Conservation (phyloP, 345 rosid species). For the Arabidopsis arenosa region DNA sequence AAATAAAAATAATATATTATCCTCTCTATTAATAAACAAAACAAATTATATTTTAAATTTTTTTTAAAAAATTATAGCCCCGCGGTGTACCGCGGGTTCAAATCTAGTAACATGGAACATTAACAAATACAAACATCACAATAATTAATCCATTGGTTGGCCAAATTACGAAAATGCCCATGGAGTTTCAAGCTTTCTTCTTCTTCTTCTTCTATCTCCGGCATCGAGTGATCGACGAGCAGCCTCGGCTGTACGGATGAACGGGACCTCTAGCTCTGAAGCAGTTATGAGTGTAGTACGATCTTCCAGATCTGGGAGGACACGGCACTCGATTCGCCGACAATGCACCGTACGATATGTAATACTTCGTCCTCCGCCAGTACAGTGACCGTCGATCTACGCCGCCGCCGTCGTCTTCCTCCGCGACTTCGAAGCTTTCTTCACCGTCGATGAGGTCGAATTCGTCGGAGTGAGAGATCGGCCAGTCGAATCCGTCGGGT, state of each 20-base stretch:
- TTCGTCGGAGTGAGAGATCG: constrained; percentile 44
- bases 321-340: constrained; percentile 86
- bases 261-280: constrained; percentile 66
- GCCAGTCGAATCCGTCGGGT: constrained; percentile 63
- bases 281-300: constrained; percentile 88
- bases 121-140: not conserved
- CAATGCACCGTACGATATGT: constrained; percentile 90
- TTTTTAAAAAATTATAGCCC: too few species aligned
- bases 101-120: not conserved
- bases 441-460: constrained; percentile 30
- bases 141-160: not conserved
- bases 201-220: constrained; percentile 49
- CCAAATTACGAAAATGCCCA: constrained; percentile 36
- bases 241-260: constrained; percentile 79
- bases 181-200: not conserved
- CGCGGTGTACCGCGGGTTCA: too few species aligned
- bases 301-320: constrained; percentile 94
- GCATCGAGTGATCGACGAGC: constrained; percentile 80
- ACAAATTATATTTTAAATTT: too few species aligned
- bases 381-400: constrained; percentile 67
- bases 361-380: constrained; percentile 66
- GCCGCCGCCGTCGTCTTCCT: constrained; percentile 37
- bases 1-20: too few species aligned
- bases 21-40: too few species aligned
- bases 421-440: constrained; percentile 14